Percentiles rank a stretch among this genome's conserved stretches.
These are phyloP conservation scores for Solanum sitiens DNA, from an alignment of 257 asterid species.

Conservation along the genomic window DNA sequence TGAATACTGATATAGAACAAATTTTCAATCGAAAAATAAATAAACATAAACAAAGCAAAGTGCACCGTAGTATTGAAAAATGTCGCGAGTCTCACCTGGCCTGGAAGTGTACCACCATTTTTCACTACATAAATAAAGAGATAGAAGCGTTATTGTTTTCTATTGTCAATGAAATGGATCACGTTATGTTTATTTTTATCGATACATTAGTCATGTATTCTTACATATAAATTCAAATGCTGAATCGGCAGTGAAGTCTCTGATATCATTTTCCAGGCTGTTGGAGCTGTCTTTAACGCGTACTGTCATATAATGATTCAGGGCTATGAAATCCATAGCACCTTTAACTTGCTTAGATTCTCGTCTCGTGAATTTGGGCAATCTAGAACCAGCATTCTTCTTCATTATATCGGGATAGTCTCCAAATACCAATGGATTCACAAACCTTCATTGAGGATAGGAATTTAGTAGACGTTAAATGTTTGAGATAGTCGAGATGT, in stretches of 20 bases:
- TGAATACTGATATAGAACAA: not conserved
- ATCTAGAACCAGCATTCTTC: slow-evolving; percentile 31
- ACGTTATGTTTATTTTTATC: not conserved
- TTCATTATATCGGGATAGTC: slow-evolving; percentile 51
- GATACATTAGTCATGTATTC: not conserved
- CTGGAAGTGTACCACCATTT: not conserved
- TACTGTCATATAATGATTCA: slow-evolving; percentile 30
- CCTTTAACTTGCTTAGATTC: slow-evolving; percentile 47
- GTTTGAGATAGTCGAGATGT: not conserved
- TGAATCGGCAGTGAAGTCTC: slow-evolving; percentile 22
- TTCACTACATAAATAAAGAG: not conserved
- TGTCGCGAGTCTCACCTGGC: not conserved
- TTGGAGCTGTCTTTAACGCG: slow-evolving; percentile 19
- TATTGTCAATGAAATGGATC: not conserved
- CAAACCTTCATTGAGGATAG: slow-evolving; percentile 24
- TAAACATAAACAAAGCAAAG: not conserved
- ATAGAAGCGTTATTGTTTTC: not conserved
- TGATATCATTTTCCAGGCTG: slow-evolving; percentile 5
- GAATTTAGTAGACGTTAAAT: not conserved
- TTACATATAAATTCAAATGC: not conserved
- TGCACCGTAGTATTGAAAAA: not conserved
- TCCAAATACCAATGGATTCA: slow-evolving; percentile 47
- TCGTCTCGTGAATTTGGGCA: slow-evolving; percentile 32
- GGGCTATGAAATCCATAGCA: slow-evolving; percentile 46
- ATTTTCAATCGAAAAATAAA: slow-evolving; percentile 19